phyloP scores from a whole-genome alignment of 345 rosid genomes.

The Aquilaria yunnanensis region DNA sequence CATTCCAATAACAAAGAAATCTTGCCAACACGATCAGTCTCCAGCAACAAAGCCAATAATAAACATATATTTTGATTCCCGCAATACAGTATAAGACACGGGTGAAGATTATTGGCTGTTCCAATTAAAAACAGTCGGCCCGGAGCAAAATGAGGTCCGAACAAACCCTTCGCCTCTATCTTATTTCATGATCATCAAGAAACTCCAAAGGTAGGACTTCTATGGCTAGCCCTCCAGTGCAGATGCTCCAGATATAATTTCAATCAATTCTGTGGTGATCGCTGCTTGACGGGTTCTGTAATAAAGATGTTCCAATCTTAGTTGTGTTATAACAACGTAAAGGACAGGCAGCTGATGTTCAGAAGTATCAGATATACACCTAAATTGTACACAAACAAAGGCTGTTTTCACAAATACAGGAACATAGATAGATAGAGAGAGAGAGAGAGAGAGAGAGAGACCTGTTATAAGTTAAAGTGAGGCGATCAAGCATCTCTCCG shows the following conservation, averaged over 20 bases:
- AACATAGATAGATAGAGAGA: neutral
- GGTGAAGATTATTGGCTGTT: conserved; percentile 25
- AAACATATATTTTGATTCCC: too few species aligned
- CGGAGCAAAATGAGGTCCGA: conserved; percentile 12
- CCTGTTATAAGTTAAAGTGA: conserved; percentile 82
- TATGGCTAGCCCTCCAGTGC: conserved; percentile 62
- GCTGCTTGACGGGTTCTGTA: conserved; percentile 98
- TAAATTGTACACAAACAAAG: too few species aligned
- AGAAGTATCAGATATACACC: too few species aligned
- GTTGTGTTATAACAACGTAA: too few species aligned
- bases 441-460: conserved; percentile 15
- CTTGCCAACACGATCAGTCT: too few species aligned
- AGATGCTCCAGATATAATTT: conserved; percentile 96
- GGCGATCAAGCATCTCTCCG: conserved; percentile 95
- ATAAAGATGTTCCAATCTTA: conserved; percentile 6
- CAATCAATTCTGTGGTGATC: conserved; percentile 92
- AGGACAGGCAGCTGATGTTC: too few species aligned
- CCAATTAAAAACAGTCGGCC: conserved; percentile 23
- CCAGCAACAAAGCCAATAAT: too few species aligned
- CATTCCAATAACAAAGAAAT: too few species aligned
- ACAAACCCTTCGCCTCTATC: conserved; percentile 20
- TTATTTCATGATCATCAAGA: conserved; percentile 36
- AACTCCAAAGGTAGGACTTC: neutral
- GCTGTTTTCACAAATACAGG: neutral
- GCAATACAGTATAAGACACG: too few species aligned